phyloP scores from a whole-genome alignment of 2,329 filamentous ascomycete genomes.

The Penicillium sp. region DNA sequence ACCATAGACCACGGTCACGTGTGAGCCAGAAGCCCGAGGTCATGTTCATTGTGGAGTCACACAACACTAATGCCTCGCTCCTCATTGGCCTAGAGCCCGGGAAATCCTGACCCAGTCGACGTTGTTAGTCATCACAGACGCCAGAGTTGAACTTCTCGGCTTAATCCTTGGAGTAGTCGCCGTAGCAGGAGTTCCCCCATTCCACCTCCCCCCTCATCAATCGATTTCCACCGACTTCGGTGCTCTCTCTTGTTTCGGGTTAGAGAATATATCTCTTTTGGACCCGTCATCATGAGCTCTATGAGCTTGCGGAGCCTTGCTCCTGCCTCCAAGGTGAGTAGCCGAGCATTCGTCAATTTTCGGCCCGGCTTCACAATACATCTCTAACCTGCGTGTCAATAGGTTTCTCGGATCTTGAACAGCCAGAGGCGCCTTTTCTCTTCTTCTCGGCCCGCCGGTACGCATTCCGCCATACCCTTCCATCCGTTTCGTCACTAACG shows the following conservation, averaged over 20 bases:
- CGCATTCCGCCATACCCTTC: constrained; percentile 35
- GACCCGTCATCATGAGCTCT: constrained; percentile 49
- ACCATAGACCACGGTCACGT: neutral
- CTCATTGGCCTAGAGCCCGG: neutral
- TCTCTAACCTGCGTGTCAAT: constrained; percentile 25
- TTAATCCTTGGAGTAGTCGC: constrained; percentile 17
- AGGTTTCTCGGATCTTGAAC: constrained; percentile 65
- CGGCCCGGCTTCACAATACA: constrained; percentile 15
- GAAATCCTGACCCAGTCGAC: neutral
- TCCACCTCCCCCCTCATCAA: constrained; percentile 21
- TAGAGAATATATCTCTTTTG: constrained; percentile 29
- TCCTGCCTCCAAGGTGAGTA: constrained; percentile 48
- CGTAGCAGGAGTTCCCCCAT: constrained; percentile 23
- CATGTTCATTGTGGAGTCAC: neutral
- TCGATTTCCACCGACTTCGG: constrained; percentile 19
- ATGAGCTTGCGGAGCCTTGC: constrained; percentile 50
- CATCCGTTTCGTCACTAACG: constrained; percentile 22
- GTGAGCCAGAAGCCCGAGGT: neutral
- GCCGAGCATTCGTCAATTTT: constrained; percentile 21
- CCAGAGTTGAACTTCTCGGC: constrained; percentile 9
- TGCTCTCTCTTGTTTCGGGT: constrained; percentile 23
- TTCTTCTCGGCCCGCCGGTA: constrained; percentile 76
- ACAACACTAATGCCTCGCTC: neutral
- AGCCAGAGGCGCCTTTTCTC: constrained; percentile 77
- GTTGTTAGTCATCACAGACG: constrained; percentile 36